Conservation (phyloP, 768 basidiomycete species). For the Asterophora parasitica region DNA sequence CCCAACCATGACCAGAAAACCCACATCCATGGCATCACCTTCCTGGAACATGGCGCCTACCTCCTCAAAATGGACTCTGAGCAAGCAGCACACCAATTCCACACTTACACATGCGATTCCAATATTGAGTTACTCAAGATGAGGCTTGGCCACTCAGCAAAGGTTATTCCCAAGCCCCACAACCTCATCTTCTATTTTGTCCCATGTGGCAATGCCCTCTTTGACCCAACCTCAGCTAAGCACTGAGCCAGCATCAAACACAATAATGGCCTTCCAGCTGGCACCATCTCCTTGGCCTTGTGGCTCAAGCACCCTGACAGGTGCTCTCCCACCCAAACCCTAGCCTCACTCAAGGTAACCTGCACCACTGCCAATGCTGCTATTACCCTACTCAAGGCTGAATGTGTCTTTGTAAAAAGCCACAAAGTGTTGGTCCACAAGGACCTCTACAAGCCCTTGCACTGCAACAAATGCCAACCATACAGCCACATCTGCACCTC, state of each 20-base stretch:
- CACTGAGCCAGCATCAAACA: background rate
- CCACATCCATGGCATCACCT: background rate
- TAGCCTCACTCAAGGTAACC: background rate
- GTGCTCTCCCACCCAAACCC: background rate
- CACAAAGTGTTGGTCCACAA: conserved; percentile 1
- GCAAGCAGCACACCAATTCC: background rate
- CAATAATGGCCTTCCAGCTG: background rate
- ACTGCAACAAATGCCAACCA: conserved; percentile 6
- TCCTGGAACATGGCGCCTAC: background rate
- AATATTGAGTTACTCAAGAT: background rate
- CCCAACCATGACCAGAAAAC: background rate
- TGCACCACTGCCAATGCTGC: background rate
- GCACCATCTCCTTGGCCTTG: background rate
- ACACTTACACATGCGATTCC: background rate
- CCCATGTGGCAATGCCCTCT: background rate
- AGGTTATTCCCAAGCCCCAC: background rate
- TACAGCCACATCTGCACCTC: conserved; percentile 1
- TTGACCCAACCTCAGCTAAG: background rate
- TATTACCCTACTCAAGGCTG: background rate
- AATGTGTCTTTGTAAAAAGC: background rate
- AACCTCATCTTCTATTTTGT: background rate
- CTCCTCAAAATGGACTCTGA: background rate
- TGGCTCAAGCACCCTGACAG: background rate
- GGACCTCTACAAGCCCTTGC: background rate
- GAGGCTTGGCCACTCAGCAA: background rate